Evolutionary conservation across 2,329 filamentous ascomycete genomes (phyloP).

Genomic region (Penicillium hordei): DNA sequence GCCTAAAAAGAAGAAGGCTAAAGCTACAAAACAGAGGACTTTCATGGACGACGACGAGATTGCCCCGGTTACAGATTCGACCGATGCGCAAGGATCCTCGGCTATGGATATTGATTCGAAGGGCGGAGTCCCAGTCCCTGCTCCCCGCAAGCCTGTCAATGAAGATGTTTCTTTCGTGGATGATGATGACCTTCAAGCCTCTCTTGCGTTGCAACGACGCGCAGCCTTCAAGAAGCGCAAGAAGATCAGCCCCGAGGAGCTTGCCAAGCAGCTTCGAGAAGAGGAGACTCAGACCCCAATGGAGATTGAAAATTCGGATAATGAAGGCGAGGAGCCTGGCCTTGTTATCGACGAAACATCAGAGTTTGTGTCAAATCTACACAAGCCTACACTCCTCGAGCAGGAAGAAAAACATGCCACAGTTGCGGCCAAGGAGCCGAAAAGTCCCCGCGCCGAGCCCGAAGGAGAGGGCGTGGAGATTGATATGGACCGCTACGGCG

Average conservation of each 20-base stretch:
- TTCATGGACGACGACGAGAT: slow-evolving; percentile 60
- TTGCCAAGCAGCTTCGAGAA: slow-evolving; percentile 74
- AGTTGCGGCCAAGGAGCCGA: slow-evolving; percentile 32
- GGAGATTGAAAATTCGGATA: slow-evolving; percentile 57
- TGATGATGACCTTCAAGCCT: slow-evolving; percentile 88
- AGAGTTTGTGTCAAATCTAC: slow-evolving; percentile 86
- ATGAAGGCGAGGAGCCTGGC: slow-evolving; percentile 58
- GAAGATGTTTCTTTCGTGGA: slow-evolving; percentile 74
- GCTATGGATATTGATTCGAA: slow-evolving; percentile 74
- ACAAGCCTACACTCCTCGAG: slow-evolving; percentile 62
- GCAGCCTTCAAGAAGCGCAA: slow-evolving; percentile 89
- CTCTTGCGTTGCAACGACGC: slow-evolving; percentile 77
- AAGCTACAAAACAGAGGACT: slow-evolving; percentile 68
- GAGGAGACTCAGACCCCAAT: slow-evolving; percentile 55
- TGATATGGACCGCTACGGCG: slow-evolving; percentile 55
- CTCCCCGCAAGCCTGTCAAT: slow-evolving; percentile 62
- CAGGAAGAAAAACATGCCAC: slow-evolving; percentile 44
- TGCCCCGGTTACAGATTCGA: slow-evolving; percentile 40
- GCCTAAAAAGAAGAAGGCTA: slow-evolving; percentile 81
- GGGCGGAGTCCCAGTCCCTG: slow-evolving; percentile 37
- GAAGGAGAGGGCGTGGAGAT: slow-evolving; percentile 56
- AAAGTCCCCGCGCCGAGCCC: slow-evolving; percentile 25
- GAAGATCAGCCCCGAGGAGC: slow-evolving; percentile 78
- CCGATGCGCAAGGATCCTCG: slow-evolving; percentile 44
- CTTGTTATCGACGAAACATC: slow-evolving; percentile 95